These are phyloP conservation scores for Lepidium didymum DNA, from an alignment of 345 rosid species.

Conservation along the genomic window DNA sequence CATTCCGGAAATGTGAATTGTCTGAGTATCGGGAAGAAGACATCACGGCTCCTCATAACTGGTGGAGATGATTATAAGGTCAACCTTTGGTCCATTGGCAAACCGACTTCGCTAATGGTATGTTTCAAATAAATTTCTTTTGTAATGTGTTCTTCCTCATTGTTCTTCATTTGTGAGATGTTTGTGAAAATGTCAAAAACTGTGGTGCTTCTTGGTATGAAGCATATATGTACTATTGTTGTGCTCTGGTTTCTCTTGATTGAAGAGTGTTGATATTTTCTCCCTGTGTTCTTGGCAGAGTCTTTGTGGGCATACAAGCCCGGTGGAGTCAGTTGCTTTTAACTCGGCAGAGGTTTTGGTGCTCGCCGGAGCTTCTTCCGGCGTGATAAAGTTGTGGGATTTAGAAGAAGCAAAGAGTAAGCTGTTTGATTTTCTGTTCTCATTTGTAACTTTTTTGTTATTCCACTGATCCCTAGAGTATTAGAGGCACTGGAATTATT, in stretches of 20 bases:
- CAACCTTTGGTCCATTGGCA: conserved; percentile 94
- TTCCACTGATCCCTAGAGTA: not conserved
- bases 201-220: not conserved
- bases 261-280: not conserved
- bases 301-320: conserved; percentile 34
- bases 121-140: conserved; percentile 13
- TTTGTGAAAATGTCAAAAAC: not conserved
- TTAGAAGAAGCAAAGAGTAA: conserved; percentile 31
- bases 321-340: conserved; percentile 29
- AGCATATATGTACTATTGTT: not conserved
- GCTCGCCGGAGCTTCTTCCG: conserved; percentile 34
- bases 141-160: not conserved
- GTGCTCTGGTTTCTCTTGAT: not conserved
- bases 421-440: not conserved
- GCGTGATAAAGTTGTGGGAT: conserved; percentile 30
- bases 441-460: not conserved
- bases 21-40: conserved; percentile 75
- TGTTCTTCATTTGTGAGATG: not conserved
- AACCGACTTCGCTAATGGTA: conserved; percentile 76
- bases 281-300: conserved; percentile 20
- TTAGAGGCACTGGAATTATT: not conserved
- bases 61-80: conserved; percentile 95
- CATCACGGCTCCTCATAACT: conserved; percentile 59
- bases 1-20: conserved; percentile 82
- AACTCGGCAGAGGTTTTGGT: conserved; percentile 28